Base-by-base conservation (phyloP, 768 basidiomycete genomes). In the Lyophyllum decastes region DNA sequence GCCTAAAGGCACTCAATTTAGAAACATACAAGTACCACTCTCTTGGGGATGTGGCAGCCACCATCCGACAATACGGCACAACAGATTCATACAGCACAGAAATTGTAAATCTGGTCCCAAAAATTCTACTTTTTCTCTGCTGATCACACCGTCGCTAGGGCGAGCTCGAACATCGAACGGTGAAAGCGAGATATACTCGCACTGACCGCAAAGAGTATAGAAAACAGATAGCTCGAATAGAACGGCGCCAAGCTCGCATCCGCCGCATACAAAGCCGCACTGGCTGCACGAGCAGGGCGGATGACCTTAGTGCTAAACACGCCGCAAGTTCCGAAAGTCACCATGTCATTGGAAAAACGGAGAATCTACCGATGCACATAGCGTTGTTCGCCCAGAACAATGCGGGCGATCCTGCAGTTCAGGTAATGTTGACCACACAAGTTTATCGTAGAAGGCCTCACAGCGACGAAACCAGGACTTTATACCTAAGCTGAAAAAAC, bases 131-230 rank as follows among this genome's bases (percentile, higher is more conserved):
- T n/a, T n/a, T n/a, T n/a, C n/a, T n/a, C n/a, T n/a, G n/a, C n/a
- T n/a, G n/a, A n/a, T n/a, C n/a, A n/a, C n/a, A n/a, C n/a, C n/a
- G n/a, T n/a, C n/a, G n/a, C n/a, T n/a, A 61, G 60, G 60, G 60
- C 11, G 56, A 61, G 44, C 51, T 61, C 16, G 60, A 55, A 33
- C 60, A 61, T 30, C 46, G 34, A 30, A 34, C 22, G 5, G 52
- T 50, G 4, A 61, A 61, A 52, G 24, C 19, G 21, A 24, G 38
- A 33, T 61, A 61, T 26, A 17, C 22, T 17, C 40, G 41, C 14
- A 61, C 49, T 6, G 27, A 54, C 43, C 49, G 49, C 22, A 44
- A 49, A 30, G 51, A 24, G 2, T 54, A n/a, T 49, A 17, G 14
- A 2, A 38, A 34, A 16, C 57, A 54, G 38, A 27, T 58, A n/a